Conservation (phyloP, 768 basidiomycete species). For the Peribolospora kevripleyi region DNA sequence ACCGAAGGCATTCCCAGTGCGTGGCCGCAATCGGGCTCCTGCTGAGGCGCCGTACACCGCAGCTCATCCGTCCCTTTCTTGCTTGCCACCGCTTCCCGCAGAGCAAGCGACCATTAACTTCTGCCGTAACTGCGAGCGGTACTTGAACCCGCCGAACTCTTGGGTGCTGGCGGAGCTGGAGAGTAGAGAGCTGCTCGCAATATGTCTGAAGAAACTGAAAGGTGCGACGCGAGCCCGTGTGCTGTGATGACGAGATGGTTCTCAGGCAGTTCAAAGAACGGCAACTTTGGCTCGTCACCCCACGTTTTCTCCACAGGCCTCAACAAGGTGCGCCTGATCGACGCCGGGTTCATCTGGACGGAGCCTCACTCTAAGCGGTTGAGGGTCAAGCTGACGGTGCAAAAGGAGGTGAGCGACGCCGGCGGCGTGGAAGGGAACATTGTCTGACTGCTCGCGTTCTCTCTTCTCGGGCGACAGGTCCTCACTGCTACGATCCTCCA, state of each 20-base stretch:
- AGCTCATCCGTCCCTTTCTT: not conserved
- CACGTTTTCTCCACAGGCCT: slow-evolving; percentile 21
- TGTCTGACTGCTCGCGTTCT: not conserved
- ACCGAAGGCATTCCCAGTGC: slow-evolving; percentile 68
- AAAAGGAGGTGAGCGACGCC: slow-evolving; percentile 64
- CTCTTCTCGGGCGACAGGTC: slow-evolving; percentile 28
- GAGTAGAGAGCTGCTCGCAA: slow-evolving; percentile 73
- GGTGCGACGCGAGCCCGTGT: slow-evolving; percentile 20
- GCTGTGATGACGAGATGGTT: too few species aligned
- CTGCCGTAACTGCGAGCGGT: slow-evolving; percentile 89
- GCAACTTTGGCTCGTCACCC: too few species aligned
- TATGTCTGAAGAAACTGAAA: slow-evolving; percentile 85
- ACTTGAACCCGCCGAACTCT: slow-evolving; percentile 62
- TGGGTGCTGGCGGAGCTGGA: slow-evolving; percentile 76
- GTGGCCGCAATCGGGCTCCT: not conserved
- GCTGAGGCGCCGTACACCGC: not conserved
- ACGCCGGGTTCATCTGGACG: slow-evolving; percentile 98
- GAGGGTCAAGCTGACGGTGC: slow-evolving; percentile 80
- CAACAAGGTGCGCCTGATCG: slow-evolving; percentile 82
- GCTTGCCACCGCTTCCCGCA: too few species aligned
- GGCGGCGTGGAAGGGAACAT: not conserved
- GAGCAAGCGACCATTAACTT: slow-evolving; percentile 57
- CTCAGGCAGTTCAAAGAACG: too few species aligned
- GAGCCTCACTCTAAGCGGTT: slow-evolving; percentile 90
- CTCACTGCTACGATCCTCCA: slow-evolving; percentile 85